These are phyloP conservation scores for Echeveria elegans DNA, from an alignment of 164 flowering plant species.

Conservation along the genomic window DNA sequence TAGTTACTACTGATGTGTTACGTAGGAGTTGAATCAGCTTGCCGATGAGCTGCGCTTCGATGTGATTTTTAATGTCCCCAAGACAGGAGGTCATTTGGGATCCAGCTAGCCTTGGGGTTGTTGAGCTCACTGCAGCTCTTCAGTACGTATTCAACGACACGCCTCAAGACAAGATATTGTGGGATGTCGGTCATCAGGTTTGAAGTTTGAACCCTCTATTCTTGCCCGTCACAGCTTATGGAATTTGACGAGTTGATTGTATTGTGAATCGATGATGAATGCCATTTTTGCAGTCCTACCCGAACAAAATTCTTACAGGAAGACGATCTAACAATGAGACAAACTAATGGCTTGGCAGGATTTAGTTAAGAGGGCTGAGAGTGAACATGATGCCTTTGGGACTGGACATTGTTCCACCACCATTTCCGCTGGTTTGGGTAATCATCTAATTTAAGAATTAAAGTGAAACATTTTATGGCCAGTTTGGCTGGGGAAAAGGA, in stretches of 20 bases:
- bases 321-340: constrained; percentile 78
- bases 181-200: constrained; percentile 99
- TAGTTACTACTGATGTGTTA: not conserved
- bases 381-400: constrained; percentile 87
- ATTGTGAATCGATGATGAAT: not conserved
- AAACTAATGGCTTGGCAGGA: constrained; percentile 84
- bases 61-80: constrained; percentile 81
- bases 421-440: constrained; percentile 93
- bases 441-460: not conserved
- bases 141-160: constrained; percentile 85
- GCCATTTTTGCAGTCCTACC: constrained; percentile 58
- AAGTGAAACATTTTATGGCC: not conserved
- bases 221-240: not conserved
- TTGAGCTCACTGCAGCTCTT: constrained; percentile 58
- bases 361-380: constrained; percentile 89
- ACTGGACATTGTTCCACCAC: constrained; percentile 95
- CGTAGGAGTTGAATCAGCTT: constrained; percentile 84
- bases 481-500: no score
- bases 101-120: constrained; percentile 70
- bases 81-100: constrained; percentile 94
- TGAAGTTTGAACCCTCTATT: constrained; percentile 20
- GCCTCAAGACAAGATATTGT: constrained; percentile 70
- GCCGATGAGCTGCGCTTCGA: constrained; percentile 85
- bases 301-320: constrained; percentile 28
- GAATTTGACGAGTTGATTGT: not conserved